phyloP scores from a whole-genome alignment of 78 protist species.

The Dictyostelium purpureum region DNA sequence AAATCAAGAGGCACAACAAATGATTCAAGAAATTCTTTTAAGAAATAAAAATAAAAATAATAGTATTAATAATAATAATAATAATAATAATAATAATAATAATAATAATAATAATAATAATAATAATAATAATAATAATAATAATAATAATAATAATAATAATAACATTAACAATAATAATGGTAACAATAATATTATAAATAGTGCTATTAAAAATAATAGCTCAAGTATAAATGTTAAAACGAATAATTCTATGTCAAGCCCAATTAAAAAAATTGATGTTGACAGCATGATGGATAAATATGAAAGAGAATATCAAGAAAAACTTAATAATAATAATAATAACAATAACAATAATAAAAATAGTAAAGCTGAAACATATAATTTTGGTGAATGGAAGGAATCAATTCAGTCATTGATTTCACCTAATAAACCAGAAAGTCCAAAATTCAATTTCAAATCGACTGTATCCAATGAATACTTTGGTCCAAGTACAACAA shows the following conservation, averaged over 20 bases:
- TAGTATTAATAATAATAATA: neutral
- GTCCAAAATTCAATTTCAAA: slow-evolving; percentile 6
- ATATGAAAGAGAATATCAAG: neutral
- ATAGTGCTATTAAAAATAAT: neutral
- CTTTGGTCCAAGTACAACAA: neutral
- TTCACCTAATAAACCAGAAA: slow-evolving; percentile 1
- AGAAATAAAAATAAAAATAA: neutral
- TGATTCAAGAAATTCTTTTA: neutral
- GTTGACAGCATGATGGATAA: neutral
- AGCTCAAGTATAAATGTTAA: neutral
- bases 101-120: neutral
- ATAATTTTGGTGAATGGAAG: slow-evolving; percentile 31
- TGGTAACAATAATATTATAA: no score
- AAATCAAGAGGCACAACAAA: neutral
- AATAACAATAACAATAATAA: no score
- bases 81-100: neutral
- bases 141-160: neutral
- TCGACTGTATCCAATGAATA: neutral
- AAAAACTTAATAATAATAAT: neutral
- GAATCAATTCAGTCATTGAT: slow-evolving; percentile 26
- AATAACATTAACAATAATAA: neutral
- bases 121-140: neutral
- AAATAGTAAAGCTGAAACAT: neutral
- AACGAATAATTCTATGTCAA: neutral
- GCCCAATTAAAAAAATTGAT: neutral